Percentiles rank a stretch among this genome's conserved stretches.
Evolutionary conservation across 2,329 filamentous ascomycete genomes (phyloP).

Genomic region (Ophiostoma montium): DNA sequence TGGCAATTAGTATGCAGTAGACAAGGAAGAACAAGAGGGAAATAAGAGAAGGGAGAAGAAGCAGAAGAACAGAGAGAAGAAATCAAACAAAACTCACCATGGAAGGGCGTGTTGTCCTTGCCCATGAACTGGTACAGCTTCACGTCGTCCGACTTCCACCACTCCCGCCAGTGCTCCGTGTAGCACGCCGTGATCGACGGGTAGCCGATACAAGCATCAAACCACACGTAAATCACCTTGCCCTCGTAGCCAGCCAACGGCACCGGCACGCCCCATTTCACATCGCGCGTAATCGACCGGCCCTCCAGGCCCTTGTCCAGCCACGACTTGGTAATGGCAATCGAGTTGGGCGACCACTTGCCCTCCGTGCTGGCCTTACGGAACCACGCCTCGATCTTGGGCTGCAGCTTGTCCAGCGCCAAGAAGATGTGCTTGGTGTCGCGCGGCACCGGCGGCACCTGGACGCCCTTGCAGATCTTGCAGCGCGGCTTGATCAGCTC

Average conservation of each 20-base stretch:
- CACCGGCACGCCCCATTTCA: slow-evolving; percentile 69
- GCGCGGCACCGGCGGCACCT: slow-evolving; percentile 60
- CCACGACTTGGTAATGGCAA: slow-evolving; percentile 68
- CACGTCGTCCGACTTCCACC: slow-evolving; percentile 63
- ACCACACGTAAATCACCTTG: slow-evolving; percentile 69
- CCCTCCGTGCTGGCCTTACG: slow-evolving; percentile 59
- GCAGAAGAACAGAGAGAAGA: not conserved
- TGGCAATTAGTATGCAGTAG: not conserved
- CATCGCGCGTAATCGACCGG: slow-evolving; percentile 79
- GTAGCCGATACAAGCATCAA: slow-evolving; percentile 79
- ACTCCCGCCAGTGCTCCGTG: slow-evolving; percentile 64
- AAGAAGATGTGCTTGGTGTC: slow-evolving; percentile 87
- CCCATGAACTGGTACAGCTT: slow-evolving; percentile 91
- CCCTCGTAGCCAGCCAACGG: slow-evolving; percentile 37
- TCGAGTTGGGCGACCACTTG: slow-evolving; percentile 60
- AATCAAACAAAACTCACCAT: slow-evolving; percentile 30
- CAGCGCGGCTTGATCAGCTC: slow-evolving; percentile 74
- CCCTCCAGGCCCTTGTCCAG: slow-evolving; percentile 71
- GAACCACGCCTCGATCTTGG: slow-evolving; percentile 65
- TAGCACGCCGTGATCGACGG: slow-evolving; percentile 90
- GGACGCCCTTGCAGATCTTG: slow-evolving; percentile 85
- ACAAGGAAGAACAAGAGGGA: not conserved
- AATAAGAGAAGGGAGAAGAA: too few species aligned
- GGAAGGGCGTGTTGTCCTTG: slow-evolving; percentile 73
- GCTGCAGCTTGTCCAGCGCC: slow-evolving; percentile 70